Evolutionary conservation across 331 rosid genomes (phyloP), one percentile per base, ranked within the genome.

Genomic region (Saraca asoca): DNA sequence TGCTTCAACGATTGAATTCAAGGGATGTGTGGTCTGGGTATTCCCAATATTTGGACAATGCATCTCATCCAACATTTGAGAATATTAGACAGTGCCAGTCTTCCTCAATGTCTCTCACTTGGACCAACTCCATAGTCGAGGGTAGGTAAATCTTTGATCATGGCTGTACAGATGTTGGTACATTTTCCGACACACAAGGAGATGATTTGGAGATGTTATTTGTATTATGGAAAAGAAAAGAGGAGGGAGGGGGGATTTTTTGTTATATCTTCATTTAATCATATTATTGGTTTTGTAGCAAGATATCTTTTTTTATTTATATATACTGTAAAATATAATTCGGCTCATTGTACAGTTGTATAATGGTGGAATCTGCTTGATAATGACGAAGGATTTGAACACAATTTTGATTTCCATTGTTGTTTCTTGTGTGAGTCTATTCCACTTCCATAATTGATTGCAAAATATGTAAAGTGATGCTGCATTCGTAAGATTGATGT

Each of bases 41-140:
- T 73, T 55, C 86, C 0, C 70, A 29, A 5, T 75, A 56, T 43
- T 80, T 73, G 57, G 80, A 76, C 33, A 58, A 55, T 68, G 18
- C 78, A 0, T 17, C 81, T 18, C 95, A 92, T 77, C 95, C 98
- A 13, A 89, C 91, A 62, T 82, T 87, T 71, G 83, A 83, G 46
- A 91, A 87, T 51, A 66, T 89, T 24, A 72, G 76, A 57, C 70
- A 52, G n/a, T 51, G 70, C 2, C 49, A 33, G 1, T 81, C 88
- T 72, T 82, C 80, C n/a, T 80, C 87, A 43, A 80, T 66, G 80
- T 79, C 86, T 60, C 41, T 83, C 9, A 71, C 85, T 60, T 80
- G 80, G 84, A 80, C 96, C 7, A 46, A 7, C 38, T 37, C 85
- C 46, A 6, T 17, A 7, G 12, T 57, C 11, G 66, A 61, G 0